These are phyloP conservation scores for Trichophyton verrucosum DNA, from an alignment of 2,329 filamentous ascomycete genomes.

Conservation along the genomic window DNA sequence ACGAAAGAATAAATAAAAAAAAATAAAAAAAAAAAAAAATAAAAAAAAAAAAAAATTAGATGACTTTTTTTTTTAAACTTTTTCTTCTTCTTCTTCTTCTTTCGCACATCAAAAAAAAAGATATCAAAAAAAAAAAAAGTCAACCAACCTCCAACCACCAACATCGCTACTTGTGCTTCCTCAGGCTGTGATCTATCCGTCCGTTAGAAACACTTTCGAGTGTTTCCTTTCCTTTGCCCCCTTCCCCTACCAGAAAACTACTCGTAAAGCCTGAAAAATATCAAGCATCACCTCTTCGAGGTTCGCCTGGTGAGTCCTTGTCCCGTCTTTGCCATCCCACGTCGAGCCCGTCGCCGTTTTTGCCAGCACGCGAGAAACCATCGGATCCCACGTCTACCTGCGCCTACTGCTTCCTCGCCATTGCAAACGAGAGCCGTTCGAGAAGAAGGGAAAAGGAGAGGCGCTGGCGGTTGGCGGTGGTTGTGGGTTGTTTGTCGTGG, in stretches of 20 bases:
- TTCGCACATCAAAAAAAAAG: not conserved
- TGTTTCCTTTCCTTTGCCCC: conserved; percentile 15
- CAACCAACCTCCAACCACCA: not conserved
- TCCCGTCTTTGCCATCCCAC: not conserved
- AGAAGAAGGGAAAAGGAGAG: not conserved
- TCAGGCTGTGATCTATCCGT: not conserved
- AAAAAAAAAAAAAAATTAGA: conserved; percentile 1
- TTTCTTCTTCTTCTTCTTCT: not conserved
- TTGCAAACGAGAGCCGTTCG: not conserved
- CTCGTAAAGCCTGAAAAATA: conserved; percentile 17
- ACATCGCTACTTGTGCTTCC: not conserved
- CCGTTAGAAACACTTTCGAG: not conserved
- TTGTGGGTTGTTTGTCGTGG: not conserved
- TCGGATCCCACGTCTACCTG: not conserved
- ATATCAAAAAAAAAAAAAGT: not conserved
- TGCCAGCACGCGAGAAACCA: not conserved
- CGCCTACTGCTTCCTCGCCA: not conserved
- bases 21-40: conserved; percentile 3
- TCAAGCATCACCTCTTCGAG: conserved; percentile 10
- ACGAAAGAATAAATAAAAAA: too few relatives aligned
- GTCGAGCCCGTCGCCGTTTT: not conserved
- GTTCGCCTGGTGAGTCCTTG: conserved; percentile 11
- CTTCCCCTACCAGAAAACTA: conserved; percentile 21
- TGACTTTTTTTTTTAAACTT: conserved; percentile 4
- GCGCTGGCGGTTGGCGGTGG: not conserved